Evolutionary conservation across 352 stramenopile genomes (phyloP).

Genomic region (Phytophthora cactorum): DNA sequence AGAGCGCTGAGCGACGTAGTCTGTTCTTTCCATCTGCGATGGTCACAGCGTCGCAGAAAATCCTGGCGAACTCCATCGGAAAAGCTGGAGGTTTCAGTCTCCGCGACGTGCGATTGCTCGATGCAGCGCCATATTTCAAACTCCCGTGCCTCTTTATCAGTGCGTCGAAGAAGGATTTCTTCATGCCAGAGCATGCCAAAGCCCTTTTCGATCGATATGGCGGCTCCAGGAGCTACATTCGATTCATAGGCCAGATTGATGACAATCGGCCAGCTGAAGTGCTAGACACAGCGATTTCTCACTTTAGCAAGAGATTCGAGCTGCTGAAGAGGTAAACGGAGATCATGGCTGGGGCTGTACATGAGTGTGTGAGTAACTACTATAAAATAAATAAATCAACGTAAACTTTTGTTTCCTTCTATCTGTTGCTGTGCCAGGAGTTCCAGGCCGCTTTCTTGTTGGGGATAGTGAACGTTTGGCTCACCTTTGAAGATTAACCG

Average conservation of each 20-base stretch:
- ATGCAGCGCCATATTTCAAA: slow-evolving; percentile 44
- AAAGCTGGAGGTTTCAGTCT: slow-evolving; percentile 69
- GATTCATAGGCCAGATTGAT: slow-evolving; percentile 66
- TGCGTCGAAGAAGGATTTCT: slow-evolving; percentile 78
- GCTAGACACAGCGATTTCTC: slow-evolving; percentile 44
- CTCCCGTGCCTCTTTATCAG: slow-evolving; percentile 74
- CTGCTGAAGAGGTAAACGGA: slow-evolving; percentile 20
- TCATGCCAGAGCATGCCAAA: slow-evolving; percentile 63
- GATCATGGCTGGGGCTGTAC: slow-evolving; percentile 17
- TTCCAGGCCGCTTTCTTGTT: too few relatives aligned
- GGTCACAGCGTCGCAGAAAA: slow-evolving; percentile 69
- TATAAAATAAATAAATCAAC: slow-evolving; percentile 1
- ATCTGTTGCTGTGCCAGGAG: too few relatives aligned
- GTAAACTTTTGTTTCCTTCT: not conserved
- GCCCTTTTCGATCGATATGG: slow-evolving; percentile 63
- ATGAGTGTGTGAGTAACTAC: not conserved
- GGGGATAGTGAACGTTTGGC: too few relatives aligned
- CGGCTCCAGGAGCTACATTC: slow-evolving; percentile 60
- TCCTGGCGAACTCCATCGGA: slow-evolving; percentile 70
- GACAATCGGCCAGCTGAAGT: slow-evolving; percentile 62
- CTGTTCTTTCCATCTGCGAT: slow-evolving; percentile 71
- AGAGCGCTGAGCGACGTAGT: slow-evolving; percentile 72
- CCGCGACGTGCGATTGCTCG: slow-evolving; percentile 57
- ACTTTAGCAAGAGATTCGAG: slow-evolving; percentile 44
- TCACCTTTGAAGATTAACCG: too few relatives aligned